phyloP scores from a whole-genome alignment of 23 red algal genomes.

The Gracilaria caudata region DNA sequence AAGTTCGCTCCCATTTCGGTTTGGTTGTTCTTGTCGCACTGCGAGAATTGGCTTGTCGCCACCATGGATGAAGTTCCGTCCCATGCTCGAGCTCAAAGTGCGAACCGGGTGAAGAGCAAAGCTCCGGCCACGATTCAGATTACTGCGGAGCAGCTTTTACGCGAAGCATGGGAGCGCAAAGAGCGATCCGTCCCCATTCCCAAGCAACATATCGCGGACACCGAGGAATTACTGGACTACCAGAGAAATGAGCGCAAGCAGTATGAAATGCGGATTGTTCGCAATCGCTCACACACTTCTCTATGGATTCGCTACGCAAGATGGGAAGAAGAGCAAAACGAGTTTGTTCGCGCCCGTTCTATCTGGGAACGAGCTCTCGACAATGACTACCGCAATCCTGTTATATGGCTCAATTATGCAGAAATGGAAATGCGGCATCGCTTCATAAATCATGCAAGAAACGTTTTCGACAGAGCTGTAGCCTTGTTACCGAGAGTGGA shows the following conservation, averaged over 20 bases:
- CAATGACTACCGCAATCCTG: conserved; percentile 69
- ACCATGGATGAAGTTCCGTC: conserved; percentile 54
- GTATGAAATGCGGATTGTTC: conserved; percentile 79
- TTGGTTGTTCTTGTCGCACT: too few relatives aligned
- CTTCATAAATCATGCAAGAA: conserved; percentile 84
- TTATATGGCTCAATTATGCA: conserved; percentile 84
- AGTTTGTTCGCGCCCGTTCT: conserved; percentile 75
- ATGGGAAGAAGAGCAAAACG: conserved; percentile 88
- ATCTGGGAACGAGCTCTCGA: conserved; percentile 90
- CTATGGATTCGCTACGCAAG: conserved; percentile 85
- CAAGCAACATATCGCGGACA: conserved; percentile 57
- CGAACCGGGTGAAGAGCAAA: conserved; percentile 82
- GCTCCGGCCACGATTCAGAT: conserved; percentile 88
- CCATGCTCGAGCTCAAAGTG: conserved; percentile 7
- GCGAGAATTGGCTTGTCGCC: neutral
- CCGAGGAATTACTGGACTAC: conserved; percentile 73
- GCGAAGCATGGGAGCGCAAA: conserved; percentile 88
- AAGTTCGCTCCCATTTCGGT: too few relatives aligned
- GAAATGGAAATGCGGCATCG: conserved; percentile 91
- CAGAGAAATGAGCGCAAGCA: conserved; percentile 74
- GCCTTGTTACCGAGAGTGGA: conserved; percentile 75
- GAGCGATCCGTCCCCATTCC: conserved; percentile 46
- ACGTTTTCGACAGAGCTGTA: conserved; percentile 86
- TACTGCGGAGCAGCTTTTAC: conserved; percentile 90
- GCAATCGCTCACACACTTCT: conserved; percentile 68